Conservation (phyloP, 495 filamentous ascomycete species). For the Cetradonia linearis region DNA sequence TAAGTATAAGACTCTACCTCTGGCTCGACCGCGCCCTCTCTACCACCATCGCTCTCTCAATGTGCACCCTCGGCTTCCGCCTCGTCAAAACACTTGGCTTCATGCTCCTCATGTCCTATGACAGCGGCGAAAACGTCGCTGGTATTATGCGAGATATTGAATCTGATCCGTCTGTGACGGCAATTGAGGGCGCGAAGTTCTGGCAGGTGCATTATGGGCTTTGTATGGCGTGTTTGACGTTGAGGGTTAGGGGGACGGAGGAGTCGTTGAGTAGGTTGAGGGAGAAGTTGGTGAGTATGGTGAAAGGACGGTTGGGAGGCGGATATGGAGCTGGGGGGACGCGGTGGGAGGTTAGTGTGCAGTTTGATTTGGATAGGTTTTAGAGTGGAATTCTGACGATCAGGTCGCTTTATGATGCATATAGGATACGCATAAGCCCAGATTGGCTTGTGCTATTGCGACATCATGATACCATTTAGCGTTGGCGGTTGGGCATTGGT, state of each 20-base stretch:
- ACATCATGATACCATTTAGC: constrained; percentile 8
- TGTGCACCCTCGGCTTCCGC: constrained; percentile 76
- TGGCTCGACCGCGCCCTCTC: constrained; percentile 78
- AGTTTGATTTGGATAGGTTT: constrained; percentile 31
- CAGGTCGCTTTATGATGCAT: background rate
- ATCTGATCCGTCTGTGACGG: constrained; percentile 60
- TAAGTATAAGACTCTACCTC: constrained; percentile 61
- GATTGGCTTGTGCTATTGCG: background rate
- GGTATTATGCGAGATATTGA: constrained; percentile 78
- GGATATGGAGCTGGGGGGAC: constrained; percentile 74
- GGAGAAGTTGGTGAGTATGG: constrained; percentile 61
- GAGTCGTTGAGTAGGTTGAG: constrained; percentile 58
- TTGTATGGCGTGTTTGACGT: constrained; percentile 87
- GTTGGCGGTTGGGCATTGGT: background rate
- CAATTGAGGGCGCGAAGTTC: constrained; percentile 81
- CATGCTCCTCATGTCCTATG: constrained; percentile 92
- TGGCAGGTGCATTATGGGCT: constrained; percentile 98
- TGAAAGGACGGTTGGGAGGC: constrained; percentile 78
- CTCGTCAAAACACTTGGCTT: constrained; percentile 76
- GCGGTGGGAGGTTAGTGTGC: constrained; percentile 73
- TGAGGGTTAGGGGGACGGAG: constrained; percentile 57
- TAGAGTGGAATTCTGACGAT: background rate
- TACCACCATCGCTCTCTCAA: constrained; percentile 63
- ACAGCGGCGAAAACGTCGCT: constrained; percentile 47
- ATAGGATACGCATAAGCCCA: constrained; percentile 1